Percentiles rank a stretch among this genome's conserved stretches.
Evolutionary conservation across 768 basidiomycete genomes (phyloP).

Genomic region (Boletellus sp.): DNA sequence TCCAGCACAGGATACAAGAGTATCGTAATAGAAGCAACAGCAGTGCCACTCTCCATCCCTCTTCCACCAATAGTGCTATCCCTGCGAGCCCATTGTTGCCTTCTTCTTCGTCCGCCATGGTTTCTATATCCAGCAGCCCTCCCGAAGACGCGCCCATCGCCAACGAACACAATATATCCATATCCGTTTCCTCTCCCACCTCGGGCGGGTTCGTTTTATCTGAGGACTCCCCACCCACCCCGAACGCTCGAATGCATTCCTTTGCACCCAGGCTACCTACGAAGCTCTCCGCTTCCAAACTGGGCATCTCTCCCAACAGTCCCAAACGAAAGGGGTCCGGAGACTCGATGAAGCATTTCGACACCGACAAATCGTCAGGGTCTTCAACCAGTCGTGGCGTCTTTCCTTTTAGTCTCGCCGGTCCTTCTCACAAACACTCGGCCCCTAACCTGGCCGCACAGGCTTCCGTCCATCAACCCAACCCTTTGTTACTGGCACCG

Average conservation of each 20-base stretch:
- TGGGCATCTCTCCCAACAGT: conserved; percentile 42
- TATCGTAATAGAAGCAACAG: conserved; percentile 64
- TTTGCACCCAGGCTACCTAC: conserved; percentile 71
- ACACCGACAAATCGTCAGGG: conserved; percentile 24
- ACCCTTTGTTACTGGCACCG: conserved; percentile 48
- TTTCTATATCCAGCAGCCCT: conserved; percentile 20
- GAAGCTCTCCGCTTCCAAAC: conserved; percentile 56
- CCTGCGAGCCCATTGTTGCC: conserved; percentile 35
- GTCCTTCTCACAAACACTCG: conserved; percentile 29
- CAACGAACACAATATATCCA: conserved; percentile 39
- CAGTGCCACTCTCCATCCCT: conserved; percentile 46
- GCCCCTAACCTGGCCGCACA: conserved; percentile 12
- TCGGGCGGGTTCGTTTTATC: conserved; percentile 33
- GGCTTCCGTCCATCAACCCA: conserved; percentile 30
- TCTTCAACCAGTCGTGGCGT: conserved; percentile 20
- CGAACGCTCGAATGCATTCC: conserved; percentile 63
- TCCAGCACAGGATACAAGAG: conserved; percentile 60
- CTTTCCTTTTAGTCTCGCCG: conserved; percentile 29
- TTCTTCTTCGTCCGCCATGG: conserved; percentile 39
- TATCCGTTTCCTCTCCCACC: conserved; percentile 45
- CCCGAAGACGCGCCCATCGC: conserved; percentile 12
- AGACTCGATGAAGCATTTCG: conserved; percentile 29
- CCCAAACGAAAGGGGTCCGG: conserved; percentile 57
- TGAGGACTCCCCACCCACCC: conserved; percentile 37
- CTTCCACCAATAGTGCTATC: conserved; percentile 24